phyloP scores from a whole-genome alignment of 2,329 filamentous ascomycete genomes.

The Sporothrix dimorphospora region DNA sequence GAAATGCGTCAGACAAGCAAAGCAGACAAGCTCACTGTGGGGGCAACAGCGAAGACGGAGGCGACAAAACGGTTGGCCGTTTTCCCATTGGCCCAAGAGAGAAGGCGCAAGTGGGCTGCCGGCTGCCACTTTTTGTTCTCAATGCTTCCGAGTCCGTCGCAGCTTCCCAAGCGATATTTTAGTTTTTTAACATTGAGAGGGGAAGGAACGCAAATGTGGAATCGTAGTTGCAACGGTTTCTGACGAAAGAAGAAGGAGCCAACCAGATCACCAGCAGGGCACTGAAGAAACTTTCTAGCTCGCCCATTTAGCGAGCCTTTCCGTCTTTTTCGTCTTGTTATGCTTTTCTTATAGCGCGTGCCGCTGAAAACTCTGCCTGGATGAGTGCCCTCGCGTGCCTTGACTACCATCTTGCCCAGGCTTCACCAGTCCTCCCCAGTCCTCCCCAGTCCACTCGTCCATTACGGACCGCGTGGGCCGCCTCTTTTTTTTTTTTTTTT shows the following conservation, averaged over 20 bases:
- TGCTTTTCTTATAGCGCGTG: background rate
- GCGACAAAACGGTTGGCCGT: constrained; percentile 15
- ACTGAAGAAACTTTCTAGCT: background rate
- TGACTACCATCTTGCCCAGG: background rate
- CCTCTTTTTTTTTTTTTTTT: background rate
- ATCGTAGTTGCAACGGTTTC: background rate
- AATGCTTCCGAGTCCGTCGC: background rate
- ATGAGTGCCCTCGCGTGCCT: background rate
- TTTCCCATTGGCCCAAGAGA: background rate
- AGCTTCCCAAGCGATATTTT: no score
- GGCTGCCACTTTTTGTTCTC: background rate
- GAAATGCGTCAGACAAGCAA: background rate
- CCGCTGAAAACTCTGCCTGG: background rate
- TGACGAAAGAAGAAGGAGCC: constrained; percentile 8
- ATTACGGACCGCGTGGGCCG: background rate
- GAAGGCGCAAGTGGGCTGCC: background rate
- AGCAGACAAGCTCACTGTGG: background rate
- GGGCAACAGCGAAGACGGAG: background rate
- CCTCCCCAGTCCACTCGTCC: background rate
- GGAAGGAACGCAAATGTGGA: background rate
- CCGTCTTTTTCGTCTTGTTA: background rate
- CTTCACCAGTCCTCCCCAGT: no score
- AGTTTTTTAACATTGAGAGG: background rate
- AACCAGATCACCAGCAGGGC: background rate
- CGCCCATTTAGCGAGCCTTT: background rate